phyloP scores from a whole-genome alignment of 257 asterid species.

The Apocynum venetum region DNA sequence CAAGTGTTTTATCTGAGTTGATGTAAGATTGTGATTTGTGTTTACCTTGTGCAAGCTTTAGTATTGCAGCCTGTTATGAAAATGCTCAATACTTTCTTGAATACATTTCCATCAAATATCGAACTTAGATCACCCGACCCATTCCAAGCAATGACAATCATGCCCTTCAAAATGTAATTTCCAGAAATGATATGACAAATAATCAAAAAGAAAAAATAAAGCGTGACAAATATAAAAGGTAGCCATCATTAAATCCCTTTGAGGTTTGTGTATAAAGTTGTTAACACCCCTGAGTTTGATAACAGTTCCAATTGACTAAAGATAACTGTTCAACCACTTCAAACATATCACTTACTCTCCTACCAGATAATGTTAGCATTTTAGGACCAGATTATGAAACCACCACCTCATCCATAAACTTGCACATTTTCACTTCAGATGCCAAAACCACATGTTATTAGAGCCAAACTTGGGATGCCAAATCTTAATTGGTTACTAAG shows the following conservation, averaged over 20 bases:
- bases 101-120: constrained; percentile 58
- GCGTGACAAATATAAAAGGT: background rate
- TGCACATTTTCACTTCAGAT: background rate
- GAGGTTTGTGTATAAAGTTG: background rate
- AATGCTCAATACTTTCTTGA: constrained; percentile 84
- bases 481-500: background rate
- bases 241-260: background rate
- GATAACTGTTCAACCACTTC: background rate
- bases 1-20: background rate
- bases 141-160: constrained; percentile 91
- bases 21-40: constrained; percentile 8
- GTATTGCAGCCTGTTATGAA: constrained; percentile 89
- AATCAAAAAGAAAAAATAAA: background rate
- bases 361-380: background rate
- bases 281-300: background rate
- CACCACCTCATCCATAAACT: background rate
- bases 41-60: constrained; percentile 79
- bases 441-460: background rate
- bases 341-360: background rate
- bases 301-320: background rate
- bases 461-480: background rate
- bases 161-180: constrained; percentile 51
- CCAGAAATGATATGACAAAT: constrained; percentile 17
- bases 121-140: constrained; percentile 62
- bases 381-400: background rate